Conservation (phyloP, 805 yeast species). For the Pichia kluyveri region DNA sequence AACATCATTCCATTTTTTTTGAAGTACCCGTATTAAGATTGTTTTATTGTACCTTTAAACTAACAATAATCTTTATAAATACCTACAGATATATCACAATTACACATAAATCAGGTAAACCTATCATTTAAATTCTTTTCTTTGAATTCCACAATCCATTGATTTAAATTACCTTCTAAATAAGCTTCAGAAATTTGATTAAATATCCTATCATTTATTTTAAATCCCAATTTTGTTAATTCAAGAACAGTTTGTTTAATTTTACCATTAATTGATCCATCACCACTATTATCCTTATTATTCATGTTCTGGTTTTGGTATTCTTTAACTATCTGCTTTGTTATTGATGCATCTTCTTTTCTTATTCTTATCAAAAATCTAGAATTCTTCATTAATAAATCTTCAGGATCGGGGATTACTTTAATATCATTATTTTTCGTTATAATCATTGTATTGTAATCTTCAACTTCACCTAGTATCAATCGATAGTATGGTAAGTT, state of each 20-base stretch:
- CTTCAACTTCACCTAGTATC: conserved; percentile 12
- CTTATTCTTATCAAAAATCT: conserved; percentile 20
- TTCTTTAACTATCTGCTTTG: conserved; percentile 8
- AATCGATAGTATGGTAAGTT: conserved; percentile 3
- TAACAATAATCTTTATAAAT: too few relatives aligned
- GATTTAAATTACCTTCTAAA: conserved; percentile 19
- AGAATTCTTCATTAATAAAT: conserved; percentile 18
- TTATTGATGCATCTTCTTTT: conserved; percentile 15
- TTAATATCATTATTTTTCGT: conserved; percentile 1
- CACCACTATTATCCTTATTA: conserved; percentile 4
- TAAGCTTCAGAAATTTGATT: conserved; percentile 17
- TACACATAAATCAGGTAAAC: conserved; percentile 8
- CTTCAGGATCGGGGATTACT: conserved; percentile 23
- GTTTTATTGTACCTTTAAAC: too few relatives aligned
- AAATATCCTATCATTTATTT: conserved; percentile 14
- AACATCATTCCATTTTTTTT: too few relatives aligned
- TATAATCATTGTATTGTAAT: neutral
- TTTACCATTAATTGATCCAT: conserved; percentile 5
- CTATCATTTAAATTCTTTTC: conserved; percentile 21
- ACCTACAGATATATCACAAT: too few relatives aligned
- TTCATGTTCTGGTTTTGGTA: neutral
- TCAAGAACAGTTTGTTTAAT: conserved; percentile 17
- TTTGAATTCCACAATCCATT: conserved; percentile 20
- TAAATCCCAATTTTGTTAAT: conserved; percentile 16
- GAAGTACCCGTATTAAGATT: too few relatives aligned